Evolutionary conservation across 805 yeast genomes (phyloP), one percentile per base, ranked within the genome.

Genomic region (Candida endomychidarum): DNA sequence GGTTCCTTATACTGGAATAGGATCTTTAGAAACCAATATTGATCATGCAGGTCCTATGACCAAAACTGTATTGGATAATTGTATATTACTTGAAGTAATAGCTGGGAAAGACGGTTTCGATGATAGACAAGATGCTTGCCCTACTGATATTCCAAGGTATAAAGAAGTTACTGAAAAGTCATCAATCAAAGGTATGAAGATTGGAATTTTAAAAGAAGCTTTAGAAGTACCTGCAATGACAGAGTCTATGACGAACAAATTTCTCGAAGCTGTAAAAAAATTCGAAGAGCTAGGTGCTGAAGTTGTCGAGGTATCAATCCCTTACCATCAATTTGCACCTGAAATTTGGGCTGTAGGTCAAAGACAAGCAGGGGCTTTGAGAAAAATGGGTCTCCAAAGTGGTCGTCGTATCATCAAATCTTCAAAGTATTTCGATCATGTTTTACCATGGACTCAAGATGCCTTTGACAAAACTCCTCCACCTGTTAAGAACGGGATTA

Each of bases 41-140:
- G 51, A 47, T 18, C 51, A 47, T 23, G 48, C 41, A 10, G 51
- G 51, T 5, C 51, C 51, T 8, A 47, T 47, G 51, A 47, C 51
- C 8, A 45, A 28, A 24, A 40, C 42, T 3, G 51, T 47, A 2
- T 35, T 45, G 29, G 49, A 47, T 2, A 47, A 47, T 34, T 40
- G 45, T 35, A 15, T 36, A 12, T 35, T 47, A 36, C 30, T 47
- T 7, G 47, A 40, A 23, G 48, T 45, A 8, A 36, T 47, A 17
- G 49, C 51, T 16, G 51, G 51, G 2, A 31, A 45, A 25, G 51
- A 47, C 24, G 49, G 49, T 2, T 47, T 29, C 34, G 51, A 47
- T 32, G 51, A 47, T 35, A 32, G 51, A 11, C 51, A 47, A 33
- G 43, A 29, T 21, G 45, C 29, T 2, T 41, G 43, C n/a, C 52